phyloP scores from a whole-genome alignment of 176 grass and related monocot species.

The Zoysia pacifica region DNA sequence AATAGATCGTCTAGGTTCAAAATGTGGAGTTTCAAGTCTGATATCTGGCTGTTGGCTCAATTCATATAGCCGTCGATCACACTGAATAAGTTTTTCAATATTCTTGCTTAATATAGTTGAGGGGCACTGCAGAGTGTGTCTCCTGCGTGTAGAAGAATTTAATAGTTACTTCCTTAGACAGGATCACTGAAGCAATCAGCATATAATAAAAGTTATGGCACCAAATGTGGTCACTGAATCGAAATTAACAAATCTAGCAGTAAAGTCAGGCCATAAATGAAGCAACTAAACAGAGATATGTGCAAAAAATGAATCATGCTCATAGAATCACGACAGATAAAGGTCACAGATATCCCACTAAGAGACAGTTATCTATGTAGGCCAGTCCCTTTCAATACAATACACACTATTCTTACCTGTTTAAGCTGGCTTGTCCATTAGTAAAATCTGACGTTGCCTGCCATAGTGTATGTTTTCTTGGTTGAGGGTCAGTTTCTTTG shows the following conservation, averaged over 20 bases:
- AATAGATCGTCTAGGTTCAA: constrained; percentile 50
- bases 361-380: background rate
- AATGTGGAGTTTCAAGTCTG: constrained; percentile 47
- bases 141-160: constrained; percentile 51
- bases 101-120: constrained; percentile 67
- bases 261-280: background rate
- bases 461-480: constrained; percentile 92
- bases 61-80: constrained; percentile 60
- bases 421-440: constrained; percentile 58
- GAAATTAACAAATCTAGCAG: background rate
- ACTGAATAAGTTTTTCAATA: constrained; percentile 84
- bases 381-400: background rate
- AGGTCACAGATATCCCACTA: background rate
- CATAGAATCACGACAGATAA: background rate
- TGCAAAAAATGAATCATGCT: constrained; percentile 1
- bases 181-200: background rate
- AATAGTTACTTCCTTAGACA: constrained; percentile 12
- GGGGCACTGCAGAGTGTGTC: constrained; percentile 66
- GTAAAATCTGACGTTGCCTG: constrained; percentile 79
- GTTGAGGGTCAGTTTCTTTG: constrained; percentile 78
- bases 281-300: background rate
- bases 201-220: background rate
- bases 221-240: background rate
- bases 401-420: constrained; percentile 50
- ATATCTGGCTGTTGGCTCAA: constrained; percentile 57